phyloP scores from a whole-genome alignment of 768 basidiomycete genomes.

The Thelephora ganbajun region DNA sequence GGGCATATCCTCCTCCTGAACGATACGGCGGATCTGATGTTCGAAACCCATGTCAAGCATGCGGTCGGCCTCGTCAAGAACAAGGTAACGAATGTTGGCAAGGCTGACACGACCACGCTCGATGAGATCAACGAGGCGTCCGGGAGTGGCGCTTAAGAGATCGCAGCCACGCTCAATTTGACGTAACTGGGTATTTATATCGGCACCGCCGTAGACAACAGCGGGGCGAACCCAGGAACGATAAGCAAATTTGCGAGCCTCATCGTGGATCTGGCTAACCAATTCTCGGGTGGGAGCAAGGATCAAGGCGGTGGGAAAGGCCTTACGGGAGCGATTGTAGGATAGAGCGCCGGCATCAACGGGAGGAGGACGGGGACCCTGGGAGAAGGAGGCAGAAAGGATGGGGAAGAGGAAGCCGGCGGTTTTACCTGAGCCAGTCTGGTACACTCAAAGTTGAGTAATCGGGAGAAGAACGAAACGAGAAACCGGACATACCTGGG shows the following conservation, averaged over 20 bases:
- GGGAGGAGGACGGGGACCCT: constrained; percentile 68
- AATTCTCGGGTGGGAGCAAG: constrained; percentile 97
- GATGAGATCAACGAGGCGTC: constrained; percentile 95
- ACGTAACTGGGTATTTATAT: constrained; percentile 91
- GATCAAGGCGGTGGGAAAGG: constrained; percentile 93
- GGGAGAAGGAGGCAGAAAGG: constrained; percentile 78
- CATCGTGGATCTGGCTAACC: constrained; percentile 98
- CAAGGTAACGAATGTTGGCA: constrained; percentile 93
- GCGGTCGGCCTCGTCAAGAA: constrained; percentile 97
- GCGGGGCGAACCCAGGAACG: constrained; percentile 99
- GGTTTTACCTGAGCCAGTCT: constrained; percentile 99
- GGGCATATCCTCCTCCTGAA: constrained; percentile 99
- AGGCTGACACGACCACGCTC: constrained; percentile 96
- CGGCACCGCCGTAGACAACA: constrained; percentile 97
- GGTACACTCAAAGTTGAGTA: constrained; percentile 13
- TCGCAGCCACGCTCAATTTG: constrained; percentile 94
- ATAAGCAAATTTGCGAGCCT: constrained; percentile 97
- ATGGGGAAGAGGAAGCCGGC: constrained; percentile 99
- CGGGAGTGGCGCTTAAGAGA: constrained; percentile 91
- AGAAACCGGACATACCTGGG: constrained; percentile 44
- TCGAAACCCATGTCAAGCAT: constrained; percentile 99
- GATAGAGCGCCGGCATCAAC: constrained; percentile 27
- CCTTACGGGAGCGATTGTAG: constrained; percentile 69
- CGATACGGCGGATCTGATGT: constrained; percentile 96
- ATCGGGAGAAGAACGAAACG: constrained; percentile 7